Percentiles rank a stretch among this genome's conserved stretches.
These are phyloP conservation scores for Salvia hispanica DNA, from an alignment of 257 asterid species.

Conservation along the genomic window DNA sequence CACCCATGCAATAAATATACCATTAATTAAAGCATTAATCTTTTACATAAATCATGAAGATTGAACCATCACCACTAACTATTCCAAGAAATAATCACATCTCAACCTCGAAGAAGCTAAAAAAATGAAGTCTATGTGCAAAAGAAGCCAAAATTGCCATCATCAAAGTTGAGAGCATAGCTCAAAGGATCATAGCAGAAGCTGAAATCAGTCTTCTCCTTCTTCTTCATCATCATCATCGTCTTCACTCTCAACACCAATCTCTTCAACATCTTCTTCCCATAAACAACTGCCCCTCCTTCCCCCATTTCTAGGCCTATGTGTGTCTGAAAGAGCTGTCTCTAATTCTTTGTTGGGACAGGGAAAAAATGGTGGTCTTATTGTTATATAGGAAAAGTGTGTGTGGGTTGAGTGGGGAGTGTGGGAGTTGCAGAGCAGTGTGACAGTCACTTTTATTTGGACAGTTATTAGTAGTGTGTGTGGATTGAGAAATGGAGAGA, in stretches of 20 bases:
- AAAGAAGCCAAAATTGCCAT: constrained; percentile 34
- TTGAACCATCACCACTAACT: too few relatives aligned
- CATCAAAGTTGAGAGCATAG: constrained; percentile 39
- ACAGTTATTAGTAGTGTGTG: background rate
- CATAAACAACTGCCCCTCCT: constrained; percentile 1
- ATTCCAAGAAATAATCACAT: too few relatives aligned
- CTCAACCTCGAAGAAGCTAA: too few relatives aligned
- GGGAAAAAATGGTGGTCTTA: background rate
- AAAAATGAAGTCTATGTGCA: constrained; percentile 18
- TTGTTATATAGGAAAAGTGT: background rate
- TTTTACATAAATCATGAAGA: too few relatives aligned
- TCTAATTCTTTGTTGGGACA: background rate
- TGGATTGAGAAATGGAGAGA: constrained; percentile 24
- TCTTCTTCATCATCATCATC: constrained; percentile 29
- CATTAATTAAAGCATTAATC: too few relatives aligned
- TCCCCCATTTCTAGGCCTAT: constrained; percentile 24
- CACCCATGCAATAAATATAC: too few relatives aligned
- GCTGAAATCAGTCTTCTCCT: constrained; percentile 13
- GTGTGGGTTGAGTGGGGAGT: too few relatives aligned
- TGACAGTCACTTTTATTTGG: constrained; percentile 25
- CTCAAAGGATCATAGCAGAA: constrained; percentile 38
- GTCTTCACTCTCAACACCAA: constrained; percentile 27
- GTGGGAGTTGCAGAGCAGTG: constrained; percentile 4
- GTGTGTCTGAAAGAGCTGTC: background rate
- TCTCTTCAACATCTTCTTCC: constrained; percentile 29